Conservation (phyloP, 805 yeast species). For the Monosporozyma aerobia region DNA sequence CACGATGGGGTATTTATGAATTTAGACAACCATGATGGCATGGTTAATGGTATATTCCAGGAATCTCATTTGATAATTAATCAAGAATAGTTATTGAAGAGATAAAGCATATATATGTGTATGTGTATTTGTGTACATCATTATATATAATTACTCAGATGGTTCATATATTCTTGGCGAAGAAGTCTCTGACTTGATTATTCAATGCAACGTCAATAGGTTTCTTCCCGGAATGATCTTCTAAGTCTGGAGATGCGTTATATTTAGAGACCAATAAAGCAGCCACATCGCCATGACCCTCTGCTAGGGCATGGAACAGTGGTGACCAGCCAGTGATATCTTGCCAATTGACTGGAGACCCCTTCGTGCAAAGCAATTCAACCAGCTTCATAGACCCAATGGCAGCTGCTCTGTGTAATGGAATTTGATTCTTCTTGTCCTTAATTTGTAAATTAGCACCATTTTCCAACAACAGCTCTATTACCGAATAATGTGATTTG, state of each 20-base stretch:
- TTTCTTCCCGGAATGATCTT: slow-evolving; percentile 44
- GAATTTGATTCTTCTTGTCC: slow-evolving; percentile 56
- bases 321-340: slow-evolving; percentile 79
- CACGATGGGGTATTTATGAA: not conserved
- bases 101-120: not conserved
- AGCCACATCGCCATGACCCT: slow-evolving; percentile 77
- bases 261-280: slow-evolving; percentile 42
- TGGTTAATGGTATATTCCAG: slow-evolving; percentile 21
- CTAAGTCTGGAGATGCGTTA: slow-evolving; percentile 53
- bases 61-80: slow-evolving; percentile 14
- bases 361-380: slow-evolving; percentile 40
- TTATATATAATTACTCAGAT: not conserved
- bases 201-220: slow-evolving; percentile 49
- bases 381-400: slow-evolving; percentile 56
- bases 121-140: too few species aligned
- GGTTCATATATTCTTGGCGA: slow-evolving; percentile 18
- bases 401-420: slow-evolving; percentile 79
- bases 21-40: slow-evolving; percentile 10
- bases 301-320: slow-evolving; percentile 82
- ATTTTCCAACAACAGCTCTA: slow-evolving; percentile 43
- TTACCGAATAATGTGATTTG: slow-evolving; percentile 50
- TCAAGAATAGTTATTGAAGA: not conserved
- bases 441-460: slow-evolving; percentile 56
- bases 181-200: slow-evolving; percentile 39
- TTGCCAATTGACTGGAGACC: slow-evolving; percentile 56